Base-by-base conservation (phyloP, 1,284 basidiomycete genomes). In the Somion occarium region DNA sequence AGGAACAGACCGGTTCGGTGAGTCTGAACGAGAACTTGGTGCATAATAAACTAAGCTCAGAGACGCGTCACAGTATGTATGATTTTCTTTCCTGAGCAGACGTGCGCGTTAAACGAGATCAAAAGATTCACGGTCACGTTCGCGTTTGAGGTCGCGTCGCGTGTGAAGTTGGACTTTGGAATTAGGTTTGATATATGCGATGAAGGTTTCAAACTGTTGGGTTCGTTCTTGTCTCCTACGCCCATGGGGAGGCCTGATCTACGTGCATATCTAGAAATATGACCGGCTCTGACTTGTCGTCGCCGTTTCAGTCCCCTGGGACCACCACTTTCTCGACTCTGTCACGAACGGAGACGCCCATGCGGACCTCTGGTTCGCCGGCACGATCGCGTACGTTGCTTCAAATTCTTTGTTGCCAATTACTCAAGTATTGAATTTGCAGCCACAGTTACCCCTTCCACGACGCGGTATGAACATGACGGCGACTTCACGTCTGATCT, bases 251-350 rank as follows among this genome's bases (percentile, higher is more conserved):
- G 15, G 30, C 7, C 30, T 34, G 30, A 7, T 15, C 7, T 7
- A 7, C 7, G 30, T 7, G 30, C 15, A 7, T 34, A 15, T 15
- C n/a, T n/a, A n/a, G n/a, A n/a, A n/a, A n/a, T 34, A 34, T 34
- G 30, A 7, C 30, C 7, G 30, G 15, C 15, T 34, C 30, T 7
- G 30, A 34, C 15, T 34, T 34, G 7, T 63, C 62, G 43, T 68
- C 69, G 20, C 64, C 73, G 59, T 78, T 77, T 30, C 75, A 75
- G 13, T 61, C 74, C 1, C 75, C 70, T 54, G 75, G 75, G 56
- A 76, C 76, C 24, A 73, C 76, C 23, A 78, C 75, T 1, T 79
- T 74, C 56, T 72, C 75, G 19, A 71, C 70, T 0, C 63, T 79
- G 7, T 34, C 30, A 15, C 7, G 7, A 34, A 34, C 30, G 30